Conservation (phyloP, 495 filamentous ascomycete genomes). For the Xylaria venustula region DNA sequence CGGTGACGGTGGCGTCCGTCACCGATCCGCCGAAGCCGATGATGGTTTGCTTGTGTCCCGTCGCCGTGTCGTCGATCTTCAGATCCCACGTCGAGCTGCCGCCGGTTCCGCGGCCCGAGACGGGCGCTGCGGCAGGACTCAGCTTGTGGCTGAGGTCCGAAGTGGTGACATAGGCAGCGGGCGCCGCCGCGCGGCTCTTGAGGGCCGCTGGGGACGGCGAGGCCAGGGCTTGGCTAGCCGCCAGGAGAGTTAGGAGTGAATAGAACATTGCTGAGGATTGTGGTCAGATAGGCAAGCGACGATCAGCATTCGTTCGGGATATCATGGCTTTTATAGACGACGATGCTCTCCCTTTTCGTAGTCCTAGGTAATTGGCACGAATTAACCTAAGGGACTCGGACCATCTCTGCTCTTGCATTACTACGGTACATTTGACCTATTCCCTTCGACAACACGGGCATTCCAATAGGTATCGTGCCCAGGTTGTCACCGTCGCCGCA, state of each 20-base stretch:
- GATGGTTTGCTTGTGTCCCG: constrained; percentile 48
- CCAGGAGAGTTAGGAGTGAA: constrained; percentile 17
- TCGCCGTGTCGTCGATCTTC: constrained; percentile 47
- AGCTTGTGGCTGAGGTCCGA: constrained; percentile 47
- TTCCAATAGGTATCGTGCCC: too few relatives aligned
- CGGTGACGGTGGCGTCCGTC: constrained; percentile 55
- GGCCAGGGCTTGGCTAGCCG: constrained; percentile 17
- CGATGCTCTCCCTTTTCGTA: background rate
- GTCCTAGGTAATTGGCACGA: too few relatives aligned
- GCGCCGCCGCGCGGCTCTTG: constrained; percentile 16
- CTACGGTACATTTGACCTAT: too few relatives aligned
- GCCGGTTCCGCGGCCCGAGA: constrained; percentile 43
- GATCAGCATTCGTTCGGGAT: background rate
- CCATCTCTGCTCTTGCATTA: too few relatives aligned
- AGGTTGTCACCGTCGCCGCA: too few relatives aligned
- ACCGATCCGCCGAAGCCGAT: constrained; percentile 55
- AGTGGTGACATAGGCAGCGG: constrained; percentile 44
- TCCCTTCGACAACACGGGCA: background rate
- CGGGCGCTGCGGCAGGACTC: constrained; percentile 38
- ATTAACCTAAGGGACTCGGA: too few relatives aligned
- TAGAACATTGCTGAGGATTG: constrained; percentile 16
- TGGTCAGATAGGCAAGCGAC: background rate
- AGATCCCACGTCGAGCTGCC: constrained; percentile 46
- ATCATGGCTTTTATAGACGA: too few relatives aligned
- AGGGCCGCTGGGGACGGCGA: constrained; percentile 7